Evolutionary conservation across 2,329 filamentous ascomycete species (phyloP).

Genomic region (Fusarium continuum): DNA sequence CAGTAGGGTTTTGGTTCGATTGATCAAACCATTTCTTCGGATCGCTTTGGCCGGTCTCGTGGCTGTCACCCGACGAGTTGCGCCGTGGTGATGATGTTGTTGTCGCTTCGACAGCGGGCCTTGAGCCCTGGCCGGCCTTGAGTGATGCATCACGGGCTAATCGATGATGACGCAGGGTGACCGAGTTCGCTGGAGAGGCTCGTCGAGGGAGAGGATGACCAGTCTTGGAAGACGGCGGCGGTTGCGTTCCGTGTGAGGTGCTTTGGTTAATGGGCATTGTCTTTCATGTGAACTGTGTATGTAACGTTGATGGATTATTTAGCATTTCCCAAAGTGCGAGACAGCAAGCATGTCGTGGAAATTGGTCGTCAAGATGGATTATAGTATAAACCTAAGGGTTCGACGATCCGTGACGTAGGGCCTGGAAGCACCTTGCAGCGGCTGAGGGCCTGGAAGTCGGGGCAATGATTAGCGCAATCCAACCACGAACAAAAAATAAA

Average conservation of each 20-base stretch:
- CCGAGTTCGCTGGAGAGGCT: slow-evolving; percentile 55
- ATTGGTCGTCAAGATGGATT: slow-evolving; percentile 8
- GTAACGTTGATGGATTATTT: slow-evolving; percentile 3
- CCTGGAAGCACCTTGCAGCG: slow-evolving; percentile 26
- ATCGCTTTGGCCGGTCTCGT: slow-evolving; percentile 59
- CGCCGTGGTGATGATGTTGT: slow-evolving; percentile 42
- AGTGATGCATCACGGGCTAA: slow-evolving; percentile 55
- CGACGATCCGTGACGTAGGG: slow-evolving; percentile 35
- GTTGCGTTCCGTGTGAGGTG: slow-evolving; percentile 39
- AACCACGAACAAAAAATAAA: not conserved
- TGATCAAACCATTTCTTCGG: slow-evolving; percentile 64
- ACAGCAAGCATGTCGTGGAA: slow-evolving; percentile 8
- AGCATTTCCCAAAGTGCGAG: slow-evolving; percentile 19
- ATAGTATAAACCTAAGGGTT: slow-evolving; percentile 21
- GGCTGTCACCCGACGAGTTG: slow-evolving; percentile 61
- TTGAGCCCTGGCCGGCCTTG: slow-evolving; percentile 42
- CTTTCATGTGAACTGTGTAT: slow-evolving; percentile 7
- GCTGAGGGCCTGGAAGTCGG: slow-evolving; percentile 7
- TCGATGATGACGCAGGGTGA: slow-evolving; percentile 59
- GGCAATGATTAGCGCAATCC: slow-evolving; percentile 19
- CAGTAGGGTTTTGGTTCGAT: slow-evolving; percentile 60
- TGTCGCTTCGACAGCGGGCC: slow-evolving; percentile 26
- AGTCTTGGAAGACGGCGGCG: slow-evolving; percentile 35
- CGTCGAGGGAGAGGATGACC: slow-evolving; percentile 57
- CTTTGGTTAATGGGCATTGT: slow-evolving; percentile 44